A percentile compares a stretch with the other conserved stretches of the same genome.
Conservation (phyloP, 495 filamentous ascomycete species). For the Neurospora sp. region DNA sequence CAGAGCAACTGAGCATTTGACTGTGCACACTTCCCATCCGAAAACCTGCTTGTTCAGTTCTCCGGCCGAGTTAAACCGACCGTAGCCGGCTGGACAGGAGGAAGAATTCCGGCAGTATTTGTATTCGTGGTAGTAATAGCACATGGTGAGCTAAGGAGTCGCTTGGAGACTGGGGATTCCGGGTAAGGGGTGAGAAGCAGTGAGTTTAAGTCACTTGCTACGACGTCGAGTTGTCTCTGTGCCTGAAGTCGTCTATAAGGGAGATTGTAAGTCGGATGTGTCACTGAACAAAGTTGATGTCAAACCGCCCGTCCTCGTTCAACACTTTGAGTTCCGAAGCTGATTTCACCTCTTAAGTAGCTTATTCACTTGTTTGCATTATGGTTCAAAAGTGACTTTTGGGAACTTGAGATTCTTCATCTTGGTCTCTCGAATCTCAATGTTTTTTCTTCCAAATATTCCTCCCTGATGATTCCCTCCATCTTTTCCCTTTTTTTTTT, state of each 20-base stretch:
- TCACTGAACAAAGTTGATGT: not conserved
- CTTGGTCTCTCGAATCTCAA: not conserved
- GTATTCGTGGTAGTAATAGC: not conserved
- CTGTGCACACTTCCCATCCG: not conserved
- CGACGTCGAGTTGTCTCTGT: not conserved
- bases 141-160: not conserved
- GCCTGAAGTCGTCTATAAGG: not conserved
- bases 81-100: not conserved
- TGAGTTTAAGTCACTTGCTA: no score
- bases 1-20: not conserved
- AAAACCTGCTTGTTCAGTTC: not conserved
- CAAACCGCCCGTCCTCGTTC: not conserved
- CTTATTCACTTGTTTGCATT: not conserved
- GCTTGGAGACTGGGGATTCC: no score
- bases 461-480: not conserved
- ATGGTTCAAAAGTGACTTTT: not conserved
- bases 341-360: not conserved
- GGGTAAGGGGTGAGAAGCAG: no score
- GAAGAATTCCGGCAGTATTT: not conserved
- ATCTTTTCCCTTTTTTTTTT: not conserved
- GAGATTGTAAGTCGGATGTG: not conserved
- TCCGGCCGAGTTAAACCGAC: not conserved
- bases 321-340: not conserved
- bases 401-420: not conserved
- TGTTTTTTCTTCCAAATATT: not conserved